Percentiles rank a stretch among this genome's conserved stretches.
These are phyloP conservation scores for Ulmus americana DNA, from an alignment of 331 rosid species.

Conservation along the genomic window DNA sequence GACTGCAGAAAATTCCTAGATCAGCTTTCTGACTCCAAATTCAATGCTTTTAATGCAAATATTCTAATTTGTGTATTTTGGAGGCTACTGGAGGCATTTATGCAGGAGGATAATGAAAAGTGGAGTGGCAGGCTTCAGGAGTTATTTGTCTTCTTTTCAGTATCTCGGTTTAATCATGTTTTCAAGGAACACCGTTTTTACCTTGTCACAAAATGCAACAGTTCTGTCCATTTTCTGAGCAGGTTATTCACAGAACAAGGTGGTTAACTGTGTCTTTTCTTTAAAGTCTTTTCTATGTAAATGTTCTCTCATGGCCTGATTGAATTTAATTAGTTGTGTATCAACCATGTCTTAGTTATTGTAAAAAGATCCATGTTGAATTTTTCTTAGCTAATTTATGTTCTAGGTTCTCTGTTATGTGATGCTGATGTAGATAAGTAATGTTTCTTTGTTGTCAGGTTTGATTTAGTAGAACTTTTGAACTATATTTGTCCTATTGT, in stretches of 20 bases:
- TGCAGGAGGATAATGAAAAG: constrained; percentile 61
- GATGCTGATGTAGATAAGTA: too few species aligned
- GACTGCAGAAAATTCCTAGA: constrained; percentile 57
- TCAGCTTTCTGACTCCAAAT: constrained; percentile 37
- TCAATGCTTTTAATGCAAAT: constrained; percentile 42
- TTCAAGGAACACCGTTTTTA: constrained; percentile 62
- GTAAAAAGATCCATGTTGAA: background rate
- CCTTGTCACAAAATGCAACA: constrained; percentile 54
- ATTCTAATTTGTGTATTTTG: constrained; percentile 66
- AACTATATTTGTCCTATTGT: too few species aligned
- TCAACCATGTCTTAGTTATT: background rate
- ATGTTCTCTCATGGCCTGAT: background rate
- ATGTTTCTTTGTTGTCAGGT: too few species aligned
- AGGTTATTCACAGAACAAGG: constrained; percentile 78
- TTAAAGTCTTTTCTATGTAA: constrained; percentile 5
- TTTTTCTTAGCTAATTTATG: background rate
- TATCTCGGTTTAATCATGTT: constrained; percentile 50
- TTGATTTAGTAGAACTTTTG: too few species aligned
- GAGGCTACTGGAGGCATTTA: constrained; percentile 51
- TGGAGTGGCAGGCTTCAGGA: constrained; percentile 55
- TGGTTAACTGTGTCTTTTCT: constrained; percentile 26
- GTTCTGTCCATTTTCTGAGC: constrained; percentile 52
- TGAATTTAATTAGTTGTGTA: background rate
- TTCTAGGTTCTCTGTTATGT: background rate
- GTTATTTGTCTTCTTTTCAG: constrained; percentile 61